Evolutionary conservation across 192 early-diverging fungal species (phyloP), one percentile per base, ranked within the genome.

Genomic region (Coemansia sp.): DNA sequence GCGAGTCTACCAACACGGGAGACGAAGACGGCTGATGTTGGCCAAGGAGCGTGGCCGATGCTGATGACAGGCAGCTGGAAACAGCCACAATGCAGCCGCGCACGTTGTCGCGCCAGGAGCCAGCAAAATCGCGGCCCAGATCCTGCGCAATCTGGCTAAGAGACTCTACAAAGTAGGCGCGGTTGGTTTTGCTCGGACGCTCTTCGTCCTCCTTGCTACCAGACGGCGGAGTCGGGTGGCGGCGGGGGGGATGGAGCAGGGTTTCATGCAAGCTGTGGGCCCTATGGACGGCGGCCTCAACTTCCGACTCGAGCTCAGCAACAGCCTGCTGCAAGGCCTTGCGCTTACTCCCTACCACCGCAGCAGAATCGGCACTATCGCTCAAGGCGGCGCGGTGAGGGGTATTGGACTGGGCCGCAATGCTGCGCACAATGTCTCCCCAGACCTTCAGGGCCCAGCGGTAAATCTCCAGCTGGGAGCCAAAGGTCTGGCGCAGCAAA

Each of bases 51-150:
- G 32, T 11, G 32, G 7, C 32, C 32, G 32, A 33, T 33, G 11
- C 32, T n/a, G 47, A 19, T 29, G 47, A 45, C 23, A 47, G 21
- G 21, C 46, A 29, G 15, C 49, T 31, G 2, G 43, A 49, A 18
- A 72, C 25, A 4, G 50, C 30, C 3, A 46, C 42, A 8, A 73
- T 54, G 55, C 54, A 61, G 31, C 25, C 17, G 13, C 51, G 51
- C 30, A 73, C 51, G n/a, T 34, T 55, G 27, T 66, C 64, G 50
- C 70, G 59, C 64, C 64, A 66, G 17, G 42, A 2, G 10, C 58
- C 27, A 7, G 64, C 29, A 42, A 63, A 63, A 26, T 45, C 25
- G 25, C 43, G 38, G 10, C 42, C 52, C 19, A 73, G 63, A 8
- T 37, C 64, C 6, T 45, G 54, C 4, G 62, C 15, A 19, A 73